Evolutionary conservation across 1,139 yeast species (phyloP).

Genomic region (Blastobotrys aristatus): DNA sequence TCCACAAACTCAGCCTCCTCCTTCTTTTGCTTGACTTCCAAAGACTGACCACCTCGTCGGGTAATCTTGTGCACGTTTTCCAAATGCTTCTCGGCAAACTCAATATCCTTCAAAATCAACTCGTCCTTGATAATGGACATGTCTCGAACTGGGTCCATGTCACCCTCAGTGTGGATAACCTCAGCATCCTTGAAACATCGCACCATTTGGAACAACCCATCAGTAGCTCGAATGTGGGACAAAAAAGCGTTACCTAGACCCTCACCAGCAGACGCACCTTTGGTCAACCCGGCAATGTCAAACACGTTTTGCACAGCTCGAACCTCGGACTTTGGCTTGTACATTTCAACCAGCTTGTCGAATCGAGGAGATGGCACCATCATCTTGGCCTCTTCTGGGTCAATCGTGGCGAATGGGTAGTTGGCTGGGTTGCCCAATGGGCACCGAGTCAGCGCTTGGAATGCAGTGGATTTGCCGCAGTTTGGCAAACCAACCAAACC

Average conservation of each 20-base stretch:
- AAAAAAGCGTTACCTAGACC: constrained; percentile 98
- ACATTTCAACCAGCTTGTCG: constrained; percentile 64
- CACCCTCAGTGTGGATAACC: constrained; percentile 96
- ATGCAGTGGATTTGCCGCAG: constrained; percentile 81
- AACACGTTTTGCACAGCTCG: constrained; percentile 93
- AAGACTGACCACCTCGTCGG: constrained; percentile 85
- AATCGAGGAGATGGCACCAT: constrained; percentile 92
- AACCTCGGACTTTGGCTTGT: constrained; percentile 79
- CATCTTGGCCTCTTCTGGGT: constrained; percentile 98
- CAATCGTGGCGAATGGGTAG: constrained; percentile 97
- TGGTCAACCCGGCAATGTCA: constrained; percentile 97
- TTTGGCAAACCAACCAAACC: constrained; percentile 98
- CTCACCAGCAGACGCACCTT: constrained; percentile 97
- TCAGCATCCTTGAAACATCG: constrained; percentile 98
- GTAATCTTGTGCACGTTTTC: constrained; percentile 84
- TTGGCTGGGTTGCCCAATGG: constrained; percentile 97
- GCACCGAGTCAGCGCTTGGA: constrained; percentile 73
- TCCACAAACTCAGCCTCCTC: constrained; percentile 84
- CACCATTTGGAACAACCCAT: constrained; percentile 96
- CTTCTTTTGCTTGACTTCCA: constrained; percentile 91
- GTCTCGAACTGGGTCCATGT: constrained; percentile 93
- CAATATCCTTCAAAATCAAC: constrained; percentile 93
- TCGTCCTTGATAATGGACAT: constrained; percentile 89
- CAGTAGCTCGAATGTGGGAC: constrained; percentile 96
- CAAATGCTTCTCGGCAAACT: constrained; percentile 84